A percentile compares a stretch with the other conserved stretches of the same genome.
phyloP scores from a whole-genome alignment of 1,284 basidiomycete genomes.

The Trichosporon faecale region DNA sequence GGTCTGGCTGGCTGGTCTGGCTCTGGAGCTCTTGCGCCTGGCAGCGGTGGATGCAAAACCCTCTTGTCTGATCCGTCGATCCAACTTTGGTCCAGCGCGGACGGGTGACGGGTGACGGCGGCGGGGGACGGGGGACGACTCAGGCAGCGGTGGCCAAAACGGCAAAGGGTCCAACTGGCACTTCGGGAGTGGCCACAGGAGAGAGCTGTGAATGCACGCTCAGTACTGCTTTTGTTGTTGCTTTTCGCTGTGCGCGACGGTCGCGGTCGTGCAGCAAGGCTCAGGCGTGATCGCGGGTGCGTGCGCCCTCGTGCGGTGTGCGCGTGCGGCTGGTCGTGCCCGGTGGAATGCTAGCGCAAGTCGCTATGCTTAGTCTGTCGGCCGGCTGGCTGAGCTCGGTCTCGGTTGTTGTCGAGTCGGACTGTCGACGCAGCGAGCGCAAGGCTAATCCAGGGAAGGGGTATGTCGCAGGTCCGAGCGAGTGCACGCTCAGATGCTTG shows the following conservation, averaged over 20 bases:
- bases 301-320: neutral
- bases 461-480: neutral
- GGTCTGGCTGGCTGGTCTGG: too few species aligned
- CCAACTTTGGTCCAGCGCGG: neutral
- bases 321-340: neutral
- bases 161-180: neutral
- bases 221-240: neutral
- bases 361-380: neutral
- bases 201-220: neutral
- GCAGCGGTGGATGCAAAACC: slow-evolving; percentile 7
- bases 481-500: neutral
- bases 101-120: neutral
- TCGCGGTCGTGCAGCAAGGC: neutral
- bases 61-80: slow-evolving; percentile 8
- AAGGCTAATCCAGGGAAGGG: neutral
- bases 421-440: too few species aligned
- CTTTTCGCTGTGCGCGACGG: neutral
- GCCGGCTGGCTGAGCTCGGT: neutral
- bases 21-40: too few species aligned
- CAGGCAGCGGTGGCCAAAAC: neutral
- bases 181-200: neutral
- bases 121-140: too few species aligned
- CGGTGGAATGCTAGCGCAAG: neutral
- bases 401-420: too few species aligned
- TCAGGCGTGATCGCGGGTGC: neutral